These are phyloP conservation scores for Pseudonitzschia pungens DNA, from an alignment of 108 stramenopile species.

Conservation along the genomic window DNA sequence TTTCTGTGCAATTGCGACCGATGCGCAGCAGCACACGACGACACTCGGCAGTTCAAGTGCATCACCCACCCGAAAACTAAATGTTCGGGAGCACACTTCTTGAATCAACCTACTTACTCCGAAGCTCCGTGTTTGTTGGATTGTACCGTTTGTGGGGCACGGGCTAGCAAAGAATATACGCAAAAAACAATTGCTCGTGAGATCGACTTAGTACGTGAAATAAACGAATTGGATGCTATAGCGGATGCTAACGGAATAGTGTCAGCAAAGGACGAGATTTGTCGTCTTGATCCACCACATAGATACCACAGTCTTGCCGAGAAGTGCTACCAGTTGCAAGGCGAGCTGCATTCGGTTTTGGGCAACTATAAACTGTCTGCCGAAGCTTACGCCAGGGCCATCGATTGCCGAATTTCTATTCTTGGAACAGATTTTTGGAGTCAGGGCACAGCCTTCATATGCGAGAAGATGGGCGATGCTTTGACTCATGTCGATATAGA, in stretches of 20 bases:
- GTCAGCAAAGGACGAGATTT: slow-evolving; percentile 16
- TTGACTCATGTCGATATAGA: slow-evolving; percentile 30
- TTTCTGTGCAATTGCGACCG: slow-evolving; percentile 34
- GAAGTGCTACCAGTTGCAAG: slow-evolving; percentile 31
- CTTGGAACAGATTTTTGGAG: slow-evolving; percentile 26
- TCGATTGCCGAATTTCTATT: slow-evolving; percentile 33
- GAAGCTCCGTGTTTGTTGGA: slow-evolving; percentile 17
- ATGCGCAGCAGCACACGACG: slow-evolving; percentile 30
- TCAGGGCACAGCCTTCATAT: slow-evolving; percentile 34
- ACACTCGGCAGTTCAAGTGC: slow-evolving; percentile 34
- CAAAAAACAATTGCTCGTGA: slow-evolving; percentile 21
- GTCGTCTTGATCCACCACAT: slow-evolving; percentile 28
- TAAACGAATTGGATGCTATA: slow-evolving; percentile 13
- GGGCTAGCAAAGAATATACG: slow-evolving; percentile 22
- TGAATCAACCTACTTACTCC: slow-evolving; percentile 22
- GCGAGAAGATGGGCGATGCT: slow-evolving; percentile 34
- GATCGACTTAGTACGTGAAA: slow-evolving; percentile 15
- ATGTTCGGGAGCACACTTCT: slow-evolving; percentile 29
- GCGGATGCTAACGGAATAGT: not conserved
- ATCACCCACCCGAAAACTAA: not conserved
- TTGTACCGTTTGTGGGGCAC: slow-evolving; percentile 22
- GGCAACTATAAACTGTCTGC: slow-evolving; percentile 35
- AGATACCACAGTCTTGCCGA: slow-evolving; percentile 32
- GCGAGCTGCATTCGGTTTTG: slow-evolving; percentile 19
- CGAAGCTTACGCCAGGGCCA: slow-evolving; percentile 28